phyloP scores from a whole-genome alignment of 2,329 filamentous ascomycete species.

The Lachnellula hyalina region DNA sequence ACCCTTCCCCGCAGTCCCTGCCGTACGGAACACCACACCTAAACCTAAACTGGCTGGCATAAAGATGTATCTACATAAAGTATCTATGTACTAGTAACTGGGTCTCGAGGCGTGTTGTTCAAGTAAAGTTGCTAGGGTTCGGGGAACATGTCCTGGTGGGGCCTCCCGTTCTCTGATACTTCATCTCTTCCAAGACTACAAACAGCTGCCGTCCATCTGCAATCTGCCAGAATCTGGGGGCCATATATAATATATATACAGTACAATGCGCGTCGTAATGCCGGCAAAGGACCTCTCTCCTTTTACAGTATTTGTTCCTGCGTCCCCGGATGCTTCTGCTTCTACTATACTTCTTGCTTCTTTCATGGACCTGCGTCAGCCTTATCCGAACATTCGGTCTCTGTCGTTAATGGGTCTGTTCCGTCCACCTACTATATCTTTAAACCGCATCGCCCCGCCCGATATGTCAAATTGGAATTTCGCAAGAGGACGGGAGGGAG shows the following conservation, averaged over 20 bases:
- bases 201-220: neutral
- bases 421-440: too few species aligned
- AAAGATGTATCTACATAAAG: neutral
- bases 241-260: neutral
- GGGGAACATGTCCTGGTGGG: neutral
- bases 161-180: neutral
- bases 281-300: neutral
- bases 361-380: slow-evolving; percentile 2
- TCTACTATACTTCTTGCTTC: neutral
- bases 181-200: neutral
- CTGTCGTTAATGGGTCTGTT: too few species aligned
- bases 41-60: neutral
- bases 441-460: too few species aligned
- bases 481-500: too few species aligned
- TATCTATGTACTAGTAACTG: neutral
- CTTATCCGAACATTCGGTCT: slow-evolving; percentile 2
- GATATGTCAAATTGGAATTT: too few species aligned
- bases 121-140: neutral
- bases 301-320: slow-evolving; percentile 6
- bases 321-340: neutral
- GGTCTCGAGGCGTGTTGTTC: neutral
- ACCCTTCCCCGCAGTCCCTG: neutral
- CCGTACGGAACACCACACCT: neutral
- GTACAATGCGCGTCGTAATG: slow-evolving; percentile 3
- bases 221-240: slow-evolving; percentile 1